A percentile compares a stretch with the other conserved stretches of the same genome.
These are phyloP conservation scores for Debaryomyces castellii DNA, from an alignment of 805 yeast species.

Conservation along the genomic window DNA sequence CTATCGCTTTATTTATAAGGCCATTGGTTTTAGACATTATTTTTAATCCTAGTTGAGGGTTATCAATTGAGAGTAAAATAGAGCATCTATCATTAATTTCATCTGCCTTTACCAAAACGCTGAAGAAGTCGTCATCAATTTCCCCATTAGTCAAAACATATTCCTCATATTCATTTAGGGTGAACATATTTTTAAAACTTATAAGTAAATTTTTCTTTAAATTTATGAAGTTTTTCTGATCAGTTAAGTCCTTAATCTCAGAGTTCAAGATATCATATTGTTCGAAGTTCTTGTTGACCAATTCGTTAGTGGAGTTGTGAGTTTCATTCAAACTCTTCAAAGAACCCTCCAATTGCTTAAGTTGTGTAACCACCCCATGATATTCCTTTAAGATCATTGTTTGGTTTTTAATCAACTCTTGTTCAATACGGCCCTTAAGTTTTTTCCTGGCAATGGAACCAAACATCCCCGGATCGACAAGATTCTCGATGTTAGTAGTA, in stretches of 20 bases:
- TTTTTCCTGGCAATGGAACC: conserved; percentile 65
- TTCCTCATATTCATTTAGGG: conserved; percentile 71
- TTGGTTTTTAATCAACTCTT: conserved; percentile 58
- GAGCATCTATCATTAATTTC: conserved; percentile 66
- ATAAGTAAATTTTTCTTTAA: conserved; percentile 53
- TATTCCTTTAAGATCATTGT: conserved; percentile 31
- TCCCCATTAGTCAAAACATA: conserved; percentile 51
- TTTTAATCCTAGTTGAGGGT: conserved; percentile 62
- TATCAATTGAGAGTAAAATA: conserved; percentile 66
- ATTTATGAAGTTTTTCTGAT: conserved; percentile 31
- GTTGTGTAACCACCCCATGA: conserved; percentile 26
- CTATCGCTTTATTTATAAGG: conserved; percentile 43
- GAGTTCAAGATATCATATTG: conserved; percentile 21
- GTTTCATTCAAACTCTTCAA: conserved; percentile 19
- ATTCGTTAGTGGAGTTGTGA: conserved; percentile 36
- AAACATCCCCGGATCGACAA: conserved; percentile 47
- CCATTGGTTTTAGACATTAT: conserved; percentile 59
- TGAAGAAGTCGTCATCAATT: conserved; percentile 56
- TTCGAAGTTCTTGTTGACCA: conserved; percentile 30
- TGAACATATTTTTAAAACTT: conserved; percentile 59
- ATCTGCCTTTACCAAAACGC: conserved; percentile 59
- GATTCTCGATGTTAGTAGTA: conserved; percentile 24
- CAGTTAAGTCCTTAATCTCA: conserved; percentile 24
- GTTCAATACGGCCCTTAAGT: conserved; percentile 59
- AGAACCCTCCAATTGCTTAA: conserved; percentile 19